A percentile compares a stretch with the other conserved stretches of the same genome.
Conservation (phyloP, 768 basidiomycete species). For the Wakefieldia striispora region DNA sequence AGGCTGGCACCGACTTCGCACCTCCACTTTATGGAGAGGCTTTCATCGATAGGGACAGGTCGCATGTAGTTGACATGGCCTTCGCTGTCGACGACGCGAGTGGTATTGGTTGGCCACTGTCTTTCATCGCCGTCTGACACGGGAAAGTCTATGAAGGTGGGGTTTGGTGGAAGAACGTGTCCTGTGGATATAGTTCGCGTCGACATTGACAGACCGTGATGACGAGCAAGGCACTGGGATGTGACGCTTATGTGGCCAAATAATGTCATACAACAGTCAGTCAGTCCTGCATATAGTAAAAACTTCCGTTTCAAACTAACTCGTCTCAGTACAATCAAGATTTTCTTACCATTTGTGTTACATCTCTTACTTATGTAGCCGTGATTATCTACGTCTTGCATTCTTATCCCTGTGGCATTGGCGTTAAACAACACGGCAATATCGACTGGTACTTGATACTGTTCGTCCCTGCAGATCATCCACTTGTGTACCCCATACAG, state of each 20-base stretch:
- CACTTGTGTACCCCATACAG: slow-evolving; percentile 49
- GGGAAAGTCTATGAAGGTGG: slow-evolving; percentile 56
- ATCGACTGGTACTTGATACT: slow-evolving; percentile 26
- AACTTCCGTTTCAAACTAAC: too few relatives aligned
- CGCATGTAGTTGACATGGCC: slow-evolving; percentile 75
- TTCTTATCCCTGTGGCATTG: slow-evolving; percentile 40
- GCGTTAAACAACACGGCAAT: slow-evolving; percentile 73
- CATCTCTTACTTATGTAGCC: slow-evolving; percentile 37
- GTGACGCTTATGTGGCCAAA: slow-evolving; percentile 10
- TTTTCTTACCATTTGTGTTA: neutral
- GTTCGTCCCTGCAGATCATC: slow-evolving; percentile 56
- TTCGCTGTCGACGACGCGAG: slow-evolving; percentile 49
- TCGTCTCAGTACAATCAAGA: too few relatives aligned
- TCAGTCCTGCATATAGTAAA: too few relatives aligned
- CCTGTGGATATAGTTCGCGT: slow-evolving; percentile 11
- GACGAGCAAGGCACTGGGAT: neutral
- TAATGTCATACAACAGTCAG: neutral
- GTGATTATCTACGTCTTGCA: slow-evolving; percentile 64
- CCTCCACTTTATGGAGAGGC: slow-evolving; percentile 59
- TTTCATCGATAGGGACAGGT: slow-evolving; percentile 48
- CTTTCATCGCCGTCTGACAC: slow-evolving; percentile 56
- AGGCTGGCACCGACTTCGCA: slow-evolving; percentile 38
- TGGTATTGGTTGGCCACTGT: slow-evolving; percentile 59
- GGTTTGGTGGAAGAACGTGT: slow-evolving; percentile 47
- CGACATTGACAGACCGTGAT: slow-evolving; percentile 21